Evolutionary conservation across 768 basidiomycete genomes (phyloP).

Genomic region (Auricularia sp.): DNA sequence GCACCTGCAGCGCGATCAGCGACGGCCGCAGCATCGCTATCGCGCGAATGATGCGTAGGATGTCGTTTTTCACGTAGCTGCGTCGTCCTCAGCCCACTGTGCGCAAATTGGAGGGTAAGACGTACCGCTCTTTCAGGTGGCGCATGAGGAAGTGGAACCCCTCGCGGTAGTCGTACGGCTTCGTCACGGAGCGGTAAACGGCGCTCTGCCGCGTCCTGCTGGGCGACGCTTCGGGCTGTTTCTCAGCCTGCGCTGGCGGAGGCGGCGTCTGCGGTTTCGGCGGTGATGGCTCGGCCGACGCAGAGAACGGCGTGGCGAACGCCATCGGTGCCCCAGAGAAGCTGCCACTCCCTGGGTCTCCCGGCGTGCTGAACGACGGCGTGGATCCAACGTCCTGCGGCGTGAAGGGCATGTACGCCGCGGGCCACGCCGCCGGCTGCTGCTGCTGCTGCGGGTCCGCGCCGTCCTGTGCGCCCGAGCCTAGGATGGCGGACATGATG

Average conservation of each 20-base stretch:
- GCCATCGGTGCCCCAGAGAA: not conserved
- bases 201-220: constrained; percentile 21
- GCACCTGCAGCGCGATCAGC: constrained; percentile 96
- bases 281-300: not conserved
- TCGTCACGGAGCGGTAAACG: constrained; percentile 53
- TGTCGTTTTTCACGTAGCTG: constrained; percentile 87
- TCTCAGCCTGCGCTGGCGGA: constrained; percentile 12
- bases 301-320: not conserved
- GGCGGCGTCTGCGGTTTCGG: not conserved
- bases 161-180: constrained; percentile 90
- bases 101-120: constrained; percentile 29
- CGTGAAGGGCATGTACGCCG: not conserved
- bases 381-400: not conserved
- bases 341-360: too few relatives aligned
- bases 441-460: not conserved
- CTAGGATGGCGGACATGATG: constrained; percentile 85
- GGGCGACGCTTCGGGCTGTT: not conserved
- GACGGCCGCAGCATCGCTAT: constrained; percentile 94
- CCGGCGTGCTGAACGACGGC: not conserved
- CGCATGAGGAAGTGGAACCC: constrained; percentile 97
- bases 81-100: constrained; percentile 26
- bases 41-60: constrained; percentile 86
- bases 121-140: constrained; percentile 59
- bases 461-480: constrained; percentile 16
- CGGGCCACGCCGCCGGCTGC: not conserved